Evolutionary conservation across 768 basidiomycete genomes (phyloP), one percentile per base, ranked within the genome.

Genomic region (Hemileccinum impolitum): DNA sequence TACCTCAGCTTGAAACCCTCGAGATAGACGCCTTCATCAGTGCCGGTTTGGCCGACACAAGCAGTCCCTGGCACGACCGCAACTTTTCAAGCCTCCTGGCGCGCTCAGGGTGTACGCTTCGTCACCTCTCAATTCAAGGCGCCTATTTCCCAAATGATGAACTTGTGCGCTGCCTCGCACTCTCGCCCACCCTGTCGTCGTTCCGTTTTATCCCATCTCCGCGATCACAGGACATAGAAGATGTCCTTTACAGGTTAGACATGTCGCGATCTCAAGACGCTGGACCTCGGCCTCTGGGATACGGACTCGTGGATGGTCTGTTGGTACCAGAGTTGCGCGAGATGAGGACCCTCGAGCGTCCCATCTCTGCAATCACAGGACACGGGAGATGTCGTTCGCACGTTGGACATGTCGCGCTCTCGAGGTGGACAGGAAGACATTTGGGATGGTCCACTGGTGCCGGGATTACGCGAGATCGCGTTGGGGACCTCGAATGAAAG

Each of bases 1-100:
- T 61, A 7, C 62, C 62, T 2, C 52, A 45, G 14, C 55, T 59
- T 9, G 37, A 52, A 31, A 56, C 49, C 6, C 56, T 63, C 9
- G 56, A 54, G 31, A 55, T 63, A 11, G 56, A 60, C 4, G 45
- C 53, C 14, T 42, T 38, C 18, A 4, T 6, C 11, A 32, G 48
- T 0, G 11, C 53, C 4, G 18, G 11, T 14, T 30, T 21, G 38
- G 31, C 30, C 8, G 18, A 4, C 10, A 23, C 23, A 41, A 21
- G 39, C 13, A 1, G 18, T 10, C 30, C 6, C 4, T 54, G 61
- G 58, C 53, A 57, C 9, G 10, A 39, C 13, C 47, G 18, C 17
- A 41, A 32, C 17, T 58, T 63, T 45, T 58, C 52, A 8, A 19
- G 23, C 19, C 61, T 61, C 23, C 37, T 63, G 49, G 11, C 23